Evolutionary conservation across 805 yeast species (phyloP), one percentile per base, ranked within the genome.

Genomic region (Yamadazyma insecticola): DNA sequence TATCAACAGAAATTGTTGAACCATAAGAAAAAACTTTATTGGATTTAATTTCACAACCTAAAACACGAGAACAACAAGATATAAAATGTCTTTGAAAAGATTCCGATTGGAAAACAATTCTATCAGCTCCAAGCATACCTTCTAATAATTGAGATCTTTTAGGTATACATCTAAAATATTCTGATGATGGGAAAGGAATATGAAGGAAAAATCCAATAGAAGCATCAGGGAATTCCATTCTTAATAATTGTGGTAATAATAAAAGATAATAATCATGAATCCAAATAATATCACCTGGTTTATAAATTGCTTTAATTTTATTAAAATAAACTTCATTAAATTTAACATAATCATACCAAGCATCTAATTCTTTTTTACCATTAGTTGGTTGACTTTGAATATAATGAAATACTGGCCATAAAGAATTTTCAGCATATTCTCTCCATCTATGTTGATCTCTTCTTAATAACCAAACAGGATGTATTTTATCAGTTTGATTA

Each of bases 401-500:
- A 60, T 92, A 92, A 52, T 92, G 98, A 58, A 90, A 78, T 2
- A 87, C 81, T 1, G 96, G 96, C 97, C 98, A 92, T 17, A 92
- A 63, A 13, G 81, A 80, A 46, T 82, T 77, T 52, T 90, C 97
- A 1, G 97, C 95, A 51, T 86, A 90, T 43, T 70, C 71, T 44
- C 97, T 72, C 96, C 97, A 90, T 37, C 89, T 67, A 26, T 67
- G 67, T 54, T 84, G 95, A 56, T 83, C 83, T 39, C 79, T 74
- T 39, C 92, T 73, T 33, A 83, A 65, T 20, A 90, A 63, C 96
- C 97, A 89, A 32, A 90, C 83, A 0, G 97, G 97, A 50, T 82
- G 92, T 28, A 85, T 66, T 32, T 72, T 63, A 11, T 70, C 65
- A 16, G 76, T 58, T 13, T 63, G 56, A 43, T 70, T 69, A 12